Conservation (phyloP, 495 filamentous ascomycete genomes). For the Penicillium pancosmium region DNA sequence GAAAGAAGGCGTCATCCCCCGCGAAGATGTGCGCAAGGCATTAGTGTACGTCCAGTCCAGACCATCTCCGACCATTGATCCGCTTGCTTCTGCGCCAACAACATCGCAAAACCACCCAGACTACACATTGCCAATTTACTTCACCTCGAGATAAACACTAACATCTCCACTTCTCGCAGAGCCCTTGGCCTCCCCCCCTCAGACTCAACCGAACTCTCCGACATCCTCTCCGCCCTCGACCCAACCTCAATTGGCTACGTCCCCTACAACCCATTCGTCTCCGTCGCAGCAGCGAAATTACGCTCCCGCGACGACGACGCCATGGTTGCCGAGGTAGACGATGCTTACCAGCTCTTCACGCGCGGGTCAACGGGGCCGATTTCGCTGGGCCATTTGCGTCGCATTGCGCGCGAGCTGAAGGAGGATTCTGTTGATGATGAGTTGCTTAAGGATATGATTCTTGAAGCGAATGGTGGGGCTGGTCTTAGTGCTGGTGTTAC, state of each 20-base stretch:
- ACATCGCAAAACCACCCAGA: too few relatives aligned
- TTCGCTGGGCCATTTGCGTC: constrained; percentile 71
- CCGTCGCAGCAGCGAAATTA: constrained; percentile 83
- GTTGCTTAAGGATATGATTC: constrained; percentile 85
- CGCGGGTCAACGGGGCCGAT: constrained; percentile 58
- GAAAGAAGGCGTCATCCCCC: constrained; percentile 72
- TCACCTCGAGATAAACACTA: neutral
- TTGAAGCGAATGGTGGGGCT: constrained; percentile 84
- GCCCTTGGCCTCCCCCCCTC: constrained; percentile 73
- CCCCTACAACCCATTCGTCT: constrained; percentile 74
- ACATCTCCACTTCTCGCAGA: constrained; percentile 37
- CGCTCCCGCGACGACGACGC: constrained; percentile 57
- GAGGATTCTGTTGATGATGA: constrained; percentile 76
- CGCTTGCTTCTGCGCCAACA: too few relatives aligned
- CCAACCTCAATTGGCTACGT: constrained; percentile 78
- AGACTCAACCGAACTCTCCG: constrained; percentile 64
- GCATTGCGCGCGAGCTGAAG: constrained; percentile 79
- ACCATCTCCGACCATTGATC: neutral
- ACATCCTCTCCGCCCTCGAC: constrained; percentile 77
- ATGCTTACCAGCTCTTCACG: constrained; percentile 80
- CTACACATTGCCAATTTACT: neutral
- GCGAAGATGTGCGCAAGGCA: constrained; percentile 78
- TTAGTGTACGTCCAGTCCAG: constrained; percentile 64
- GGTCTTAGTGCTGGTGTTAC: constrained; percentile 72
- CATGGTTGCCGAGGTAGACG: constrained; percentile 68